Evolutionary conservation across 768 basidiomycete species (phyloP), one percentile per base, ranked within the genome.

Genomic region (Leucocoprinus birnbaumii): DNA sequence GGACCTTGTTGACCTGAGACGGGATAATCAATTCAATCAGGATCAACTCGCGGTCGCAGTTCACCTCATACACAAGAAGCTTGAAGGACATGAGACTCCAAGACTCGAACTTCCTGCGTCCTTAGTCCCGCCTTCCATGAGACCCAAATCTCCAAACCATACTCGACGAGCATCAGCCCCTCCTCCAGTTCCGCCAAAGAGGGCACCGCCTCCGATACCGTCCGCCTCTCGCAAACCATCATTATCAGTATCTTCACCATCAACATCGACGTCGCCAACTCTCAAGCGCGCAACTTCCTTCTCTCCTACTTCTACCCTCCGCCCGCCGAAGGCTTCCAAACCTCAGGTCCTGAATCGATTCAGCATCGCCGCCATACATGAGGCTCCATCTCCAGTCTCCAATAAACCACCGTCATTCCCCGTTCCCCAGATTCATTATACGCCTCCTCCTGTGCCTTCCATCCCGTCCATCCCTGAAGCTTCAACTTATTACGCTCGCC

Each of bases 11-110:
- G 68, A 72, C 51, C 35, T 74, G 2, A 63, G 72, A 52, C 58
- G 65, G 22, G 71, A 75, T 48, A 65, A 65, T 26, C 62, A 65
- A 31, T 58, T 77, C 10, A 70, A 70, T 16, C 58, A 61, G n/a
- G 73, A 75, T 26, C 69, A 68, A 26, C 75, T 77, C 53, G 67
- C 67, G 0, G 61, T 75, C 14, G 71, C 71, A 2, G 61, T 75
- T 58, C 66, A 75, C 59, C 61, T 75, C 22, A 65, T 72, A 19
- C 66, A 70, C 40, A 65, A 62, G 38, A 65, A 60, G 51, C 56
- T 69, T 16, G 63, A 63, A 31, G 74, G 73, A 8, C 62, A 62
- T 45, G 66, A 68, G 21, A 51, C 74, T 22, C 73, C 75, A 3
- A 52, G 53, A 9, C 26, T 55, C 27, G 57, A 62, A 24, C 62